A percentile compares a stretch with the other conserved stretches of the same genome.
Conservation (phyloP, 306 rosid genomes). For the Vachellia pachyceras region DNA sequence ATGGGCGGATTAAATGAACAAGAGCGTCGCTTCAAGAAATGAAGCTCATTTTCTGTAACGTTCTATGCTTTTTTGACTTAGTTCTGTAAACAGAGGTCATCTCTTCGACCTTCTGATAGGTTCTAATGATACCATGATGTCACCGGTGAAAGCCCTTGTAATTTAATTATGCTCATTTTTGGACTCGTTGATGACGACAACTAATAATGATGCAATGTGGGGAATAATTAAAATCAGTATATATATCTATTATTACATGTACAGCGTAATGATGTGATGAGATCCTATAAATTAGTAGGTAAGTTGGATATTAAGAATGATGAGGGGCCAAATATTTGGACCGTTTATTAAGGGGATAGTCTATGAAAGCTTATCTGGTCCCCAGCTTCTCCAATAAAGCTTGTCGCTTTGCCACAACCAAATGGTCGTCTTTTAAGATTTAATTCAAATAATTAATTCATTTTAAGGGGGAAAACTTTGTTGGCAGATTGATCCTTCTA, state of each 20-base stretch:
- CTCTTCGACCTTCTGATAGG: slow-evolving; percentile 6
- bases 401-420: slow-evolving; percentile 55
- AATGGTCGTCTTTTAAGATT: slow-evolving; percentile 28
- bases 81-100: not conserved
- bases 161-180: slow-evolving; percentile 25
- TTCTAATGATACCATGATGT: slow-evolving; percentile 27
- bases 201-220: slow-evolving; percentile 24
- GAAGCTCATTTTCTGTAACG: not conserved
- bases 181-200: slow-evolving; percentile 24
- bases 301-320: slow-evolving; percentile 19
- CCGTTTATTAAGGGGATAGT: slow-evolving; percentile 51
- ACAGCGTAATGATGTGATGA: slow-evolving; percentile 27
- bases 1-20: not conserved
- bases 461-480: slow-evolving; percentile 43
- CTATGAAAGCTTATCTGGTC: slow-evolving; percentile 44
- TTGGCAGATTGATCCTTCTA: slow-evolving; percentile 50
- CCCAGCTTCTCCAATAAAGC: slow-evolving; percentile 53
- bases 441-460: slow-evolving; percentile 4
- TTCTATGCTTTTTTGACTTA: slow-evolving; percentile 2
- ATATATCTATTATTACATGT: not conserved
- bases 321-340: slow-evolving; percentile 45
- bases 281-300: slow-evolving; percentile 24
- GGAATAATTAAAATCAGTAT: slow-evolving; percentile 12
- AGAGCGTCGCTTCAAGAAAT: slow-evolving; percentile 4
- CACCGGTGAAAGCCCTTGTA: slow-evolving; percentile 8